Evolutionary conservation across 208 protist species (phyloP).

Genomic region (Crithidia bombi): DNA sequence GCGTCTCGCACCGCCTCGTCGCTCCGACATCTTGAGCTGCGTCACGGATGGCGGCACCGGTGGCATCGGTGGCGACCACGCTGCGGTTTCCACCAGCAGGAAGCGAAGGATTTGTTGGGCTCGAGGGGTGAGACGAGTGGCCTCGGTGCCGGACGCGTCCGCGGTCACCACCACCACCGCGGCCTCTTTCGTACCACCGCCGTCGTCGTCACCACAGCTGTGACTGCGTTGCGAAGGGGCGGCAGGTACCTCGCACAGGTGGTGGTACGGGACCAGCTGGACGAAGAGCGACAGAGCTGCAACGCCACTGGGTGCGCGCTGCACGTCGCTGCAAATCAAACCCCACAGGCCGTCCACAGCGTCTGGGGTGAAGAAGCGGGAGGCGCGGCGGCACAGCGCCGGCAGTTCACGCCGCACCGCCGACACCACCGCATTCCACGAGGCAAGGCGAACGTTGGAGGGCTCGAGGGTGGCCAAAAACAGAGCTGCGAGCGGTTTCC

Average conservation of each 20-base stretch:
- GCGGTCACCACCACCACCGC: neutral
- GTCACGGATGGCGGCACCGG: neutral
- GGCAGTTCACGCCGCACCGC: conserved; percentile 23
- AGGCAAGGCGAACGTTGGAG: conserved; percentile 6
- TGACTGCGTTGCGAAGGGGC: neutral
- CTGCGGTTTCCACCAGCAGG: conserved; percentile 48
- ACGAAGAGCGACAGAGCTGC: conserved; percentile 30
- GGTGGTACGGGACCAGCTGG: conserved; percentile 32
- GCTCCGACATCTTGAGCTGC: neutral
- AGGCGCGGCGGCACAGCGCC: conserved; percentile 38
- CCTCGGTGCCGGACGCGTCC: neutral
- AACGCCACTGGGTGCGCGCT: conserved; percentile 12
- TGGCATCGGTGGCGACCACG: conserved; percentile 35
- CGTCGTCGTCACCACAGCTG: neutral
- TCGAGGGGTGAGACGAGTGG: conserved; percentile 18
- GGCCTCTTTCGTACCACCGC: neutral
- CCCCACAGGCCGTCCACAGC: conserved; percentile 62
- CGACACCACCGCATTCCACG: conserved; percentile 14
- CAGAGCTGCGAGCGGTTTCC: conserved; percentile 62
- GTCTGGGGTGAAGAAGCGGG: conserved; percentile 45
- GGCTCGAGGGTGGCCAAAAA: conserved; percentile 29
- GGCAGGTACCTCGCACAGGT: conserved; percentile 14
- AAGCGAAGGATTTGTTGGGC: conserved; percentile 52
- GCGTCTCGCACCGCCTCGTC: neutral
- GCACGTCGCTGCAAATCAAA: conserved; percentile 34